These are phyloP conservation scores for Plasmodium fragile DNA, from an alignment of 169 alveolate species.

Conservation along the genomic window DNA sequence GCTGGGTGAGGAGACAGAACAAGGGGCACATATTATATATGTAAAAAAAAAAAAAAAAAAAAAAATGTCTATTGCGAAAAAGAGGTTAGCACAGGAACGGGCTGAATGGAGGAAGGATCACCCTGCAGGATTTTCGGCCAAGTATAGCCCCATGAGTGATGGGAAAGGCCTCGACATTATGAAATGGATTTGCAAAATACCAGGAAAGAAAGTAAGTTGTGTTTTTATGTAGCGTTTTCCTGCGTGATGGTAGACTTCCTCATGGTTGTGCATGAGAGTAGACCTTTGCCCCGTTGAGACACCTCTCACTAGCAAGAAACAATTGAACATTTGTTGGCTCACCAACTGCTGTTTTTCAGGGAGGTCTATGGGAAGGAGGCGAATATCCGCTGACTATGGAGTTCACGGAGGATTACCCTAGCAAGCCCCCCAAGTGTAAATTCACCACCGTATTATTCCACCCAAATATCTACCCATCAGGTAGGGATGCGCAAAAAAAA, in stretches of 20 bases:
- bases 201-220: constrained; percentile 94
- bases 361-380: constrained; percentile 98
- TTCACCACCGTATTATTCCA: constrained; percentile 97
- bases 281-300: neutral
- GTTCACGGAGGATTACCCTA: constrained; percentile 99
- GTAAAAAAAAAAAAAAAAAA: neutral
- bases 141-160: constrained; percentile 93
- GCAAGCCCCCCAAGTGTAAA: constrained; percentile 99
- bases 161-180: constrained; percentile 93
- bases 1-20: neutral
- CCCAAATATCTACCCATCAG: constrained; percentile 98
- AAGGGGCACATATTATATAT: neutral
- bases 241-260: neutral
- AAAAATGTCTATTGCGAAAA: constrained; percentile 89
- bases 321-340: neutral
- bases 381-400: constrained; percentile 97
- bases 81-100: constrained; percentile 94
- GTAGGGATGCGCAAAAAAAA: constrained; percentile 76
- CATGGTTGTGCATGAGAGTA: neutral
- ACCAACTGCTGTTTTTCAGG: constrained; percentile 48
- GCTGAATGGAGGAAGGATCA: constrained; percentile 98
- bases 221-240: neutral
- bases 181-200: constrained; percentile 98
- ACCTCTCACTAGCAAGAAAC: neutral
- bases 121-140: constrained; percentile 98